Base-by-base conservation (phyloP, 495 filamentous ascomycete genomes). In the Aspergillus nidulans region DNA sequence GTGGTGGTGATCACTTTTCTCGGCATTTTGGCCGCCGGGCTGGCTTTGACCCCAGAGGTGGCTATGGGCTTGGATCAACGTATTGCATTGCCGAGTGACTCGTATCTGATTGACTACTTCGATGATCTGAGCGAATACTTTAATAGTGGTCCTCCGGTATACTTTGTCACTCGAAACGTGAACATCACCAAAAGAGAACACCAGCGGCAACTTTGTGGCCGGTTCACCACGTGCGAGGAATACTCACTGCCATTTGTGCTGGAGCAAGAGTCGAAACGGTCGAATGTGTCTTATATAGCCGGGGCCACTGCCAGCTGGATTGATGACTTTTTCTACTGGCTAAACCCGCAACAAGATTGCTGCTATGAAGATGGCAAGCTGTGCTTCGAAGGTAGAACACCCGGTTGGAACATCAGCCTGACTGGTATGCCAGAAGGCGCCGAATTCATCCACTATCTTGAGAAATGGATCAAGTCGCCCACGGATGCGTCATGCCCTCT, bases 301-400 rank as follows among this genome's bases (percentile, higher is more conserved):
- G 86, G 90, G n/a, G 84, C 91, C 1, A 85, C 91, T 5, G 94
- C 94, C 18, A 96, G 89, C 66, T 98, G 94, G 94, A 77, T 98
- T 25, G 94, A 98, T 66, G 94, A 98, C 63, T 96, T 89, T 69
- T 89, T 97, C 71, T 83, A 88, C 57, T 98, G 95, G 95, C 77
- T 97, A 13, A 94, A 97, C 60, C 95, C 95, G 0, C 86, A 91
- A 51, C 85, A 89, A 44, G 75, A 80, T 41, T 97, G 95, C 72
- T 97, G 95, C 62, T 71, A 79, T 47, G 78, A 81, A 49, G 72
- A 86, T 55, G 76, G 74, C 40, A 80, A 84, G 61, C 69, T 84
- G 6, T 98, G 94, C 72, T 96, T 98, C 62, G 78, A 78, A 26
- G 76, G 83, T 51, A 84, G 92, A 7, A 63, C 83, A 23, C 89